Evolutionary conservation across 805 yeast species (phyloP), one percentile per base, ranked within the genome.

Genomic region (Candida piceae): DNA sequence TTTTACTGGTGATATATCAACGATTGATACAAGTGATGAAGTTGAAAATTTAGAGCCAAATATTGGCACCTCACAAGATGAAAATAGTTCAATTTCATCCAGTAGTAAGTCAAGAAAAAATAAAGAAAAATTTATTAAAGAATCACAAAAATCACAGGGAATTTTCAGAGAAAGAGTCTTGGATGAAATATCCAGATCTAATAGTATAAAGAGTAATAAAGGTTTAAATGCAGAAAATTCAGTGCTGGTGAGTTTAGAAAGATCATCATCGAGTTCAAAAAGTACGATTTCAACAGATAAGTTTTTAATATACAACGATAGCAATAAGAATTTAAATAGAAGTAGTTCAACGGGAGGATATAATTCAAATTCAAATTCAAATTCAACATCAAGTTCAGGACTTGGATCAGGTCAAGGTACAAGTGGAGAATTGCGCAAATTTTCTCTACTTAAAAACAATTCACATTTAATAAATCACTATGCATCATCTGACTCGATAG

Each of bases 101-200:
- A n/a, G n/a, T n/a, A n/a, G 19, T 7, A 16, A 18, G n/a, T 31
- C 31, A 23, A 30, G 37, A 8, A 44, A 29, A 22, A n/a, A 23
- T 4, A 26, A 34, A 29, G 55, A 47, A 30, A 23, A 16, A 11
- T 34, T 30, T 13, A 44, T 50, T 3, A 40, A 40, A 26, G 42
- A 45, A 16, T 42, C 46, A 6, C 55, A 48, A 19, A 38, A 29
- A 30, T 27, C 38, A 6, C 38, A 36, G 19, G 55, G 55, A 3
- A 43, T 46, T 16, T 46, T 50, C 34, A 40, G 35, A 16, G 54
- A 50, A 24, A 34, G 29, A 16, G 21, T 44, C 2, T 19, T 36
- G 11, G 50, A 42, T 13, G 42, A 41, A 7, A 17, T 38, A 8
- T 41, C 44, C 15, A 36, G 44, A n/a, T 32, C 42, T 16, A 42